phyloP scores from a whole-genome alignment of 805 yeast species.

The Yamadazyma laniorum region DNA sequence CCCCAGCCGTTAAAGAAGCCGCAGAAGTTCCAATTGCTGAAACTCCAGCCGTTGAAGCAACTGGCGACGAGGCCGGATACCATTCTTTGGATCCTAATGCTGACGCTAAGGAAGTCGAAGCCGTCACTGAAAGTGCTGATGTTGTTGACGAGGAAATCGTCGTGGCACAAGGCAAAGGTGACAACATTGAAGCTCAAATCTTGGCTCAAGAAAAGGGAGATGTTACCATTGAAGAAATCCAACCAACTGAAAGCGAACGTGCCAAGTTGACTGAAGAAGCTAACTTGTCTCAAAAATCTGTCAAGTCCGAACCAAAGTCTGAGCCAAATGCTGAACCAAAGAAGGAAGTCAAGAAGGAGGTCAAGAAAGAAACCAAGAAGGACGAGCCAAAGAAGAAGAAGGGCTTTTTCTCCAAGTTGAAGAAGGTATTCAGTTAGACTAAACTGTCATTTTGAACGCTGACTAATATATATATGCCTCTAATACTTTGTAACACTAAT shows the following conservation, averaged over 20 bases:
- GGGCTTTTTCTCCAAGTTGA: constrained; percentile 37
- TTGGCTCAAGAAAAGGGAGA: constrained; percentile 35
- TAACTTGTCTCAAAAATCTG: constrained; percentile 12
- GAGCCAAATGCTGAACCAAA: constrained; percentile 6
- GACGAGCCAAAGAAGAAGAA: constrained; percentile 38
- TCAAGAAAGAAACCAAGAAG: constrained; percentile 16
- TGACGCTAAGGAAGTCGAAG: constrained; percentile 16
- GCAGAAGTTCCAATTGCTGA: background rate
- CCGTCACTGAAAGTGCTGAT: constrained; percentile 17
- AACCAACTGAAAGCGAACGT: constrained; percentile 41
- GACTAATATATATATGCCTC: constrained; percentile 6
- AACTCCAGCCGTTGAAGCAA: constrained; percentile 1
- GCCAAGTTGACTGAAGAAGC: constrained; percentile 37
- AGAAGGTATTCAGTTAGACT: constrained; percentile 29
- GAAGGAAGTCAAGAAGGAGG: constrained; percentile 16
- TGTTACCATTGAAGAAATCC: constrained; percentile 40
- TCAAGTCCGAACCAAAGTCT: constrained; percentile 13
- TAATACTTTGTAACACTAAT: constrained; percentile 13
- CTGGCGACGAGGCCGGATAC: constrained; percentile 10
- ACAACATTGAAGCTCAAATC: constrained; percentile 33
- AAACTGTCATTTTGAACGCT: background rate
- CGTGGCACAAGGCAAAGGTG: constrained; percentile 36
- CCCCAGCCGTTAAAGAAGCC: background rate
- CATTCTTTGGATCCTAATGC: constrained; percentile 23
- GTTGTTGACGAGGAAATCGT: constrained; percentile 35